Conservation (phyloP, 768 basidiomycete species). For the Melanogaster broomeanus region DNA sequence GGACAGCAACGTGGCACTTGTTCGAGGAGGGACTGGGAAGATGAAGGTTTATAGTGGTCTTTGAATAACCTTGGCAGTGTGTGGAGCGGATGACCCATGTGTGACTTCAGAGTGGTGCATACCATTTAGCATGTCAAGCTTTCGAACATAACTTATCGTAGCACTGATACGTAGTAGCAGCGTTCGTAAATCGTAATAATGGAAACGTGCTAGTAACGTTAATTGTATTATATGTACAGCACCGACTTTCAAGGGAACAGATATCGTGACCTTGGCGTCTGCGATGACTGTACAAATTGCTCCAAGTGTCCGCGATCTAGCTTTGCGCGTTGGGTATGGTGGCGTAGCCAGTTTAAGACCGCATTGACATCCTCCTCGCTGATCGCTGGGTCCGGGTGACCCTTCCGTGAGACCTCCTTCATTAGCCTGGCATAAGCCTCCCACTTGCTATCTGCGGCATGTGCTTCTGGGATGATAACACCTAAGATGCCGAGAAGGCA, state of each 20-base stretch:
- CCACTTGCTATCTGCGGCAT: not conserved
- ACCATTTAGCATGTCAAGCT: no score
- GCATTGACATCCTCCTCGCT: not conserved
- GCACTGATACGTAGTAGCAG: not conserved
- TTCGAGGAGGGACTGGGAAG: constrained; percentile 24
- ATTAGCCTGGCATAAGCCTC: not conserved
- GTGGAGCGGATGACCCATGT: no score
- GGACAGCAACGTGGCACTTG: not conserved
- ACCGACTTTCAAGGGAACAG: not conserved
- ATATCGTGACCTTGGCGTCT: not conserved
- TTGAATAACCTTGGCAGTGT: not conserved
- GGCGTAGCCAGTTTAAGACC: not conserved
- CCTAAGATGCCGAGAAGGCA: constrained; percentile 7
- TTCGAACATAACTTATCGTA: no score
- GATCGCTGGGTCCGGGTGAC: not conserved
- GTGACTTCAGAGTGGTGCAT: no score
- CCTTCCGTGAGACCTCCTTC: not conserved
- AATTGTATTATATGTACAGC: no score
- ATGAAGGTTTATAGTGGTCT: constrained; percentile 23
- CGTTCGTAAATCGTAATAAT: no score
- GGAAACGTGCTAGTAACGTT: no score
- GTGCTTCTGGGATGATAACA: not conserved
- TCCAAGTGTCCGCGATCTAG: not conserved
- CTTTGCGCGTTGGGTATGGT: not conserved
- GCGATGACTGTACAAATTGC: not conserved